Base-by-base conservation (phyloP, 257 asterid genomes). In the Misopates orontium region DNA sequence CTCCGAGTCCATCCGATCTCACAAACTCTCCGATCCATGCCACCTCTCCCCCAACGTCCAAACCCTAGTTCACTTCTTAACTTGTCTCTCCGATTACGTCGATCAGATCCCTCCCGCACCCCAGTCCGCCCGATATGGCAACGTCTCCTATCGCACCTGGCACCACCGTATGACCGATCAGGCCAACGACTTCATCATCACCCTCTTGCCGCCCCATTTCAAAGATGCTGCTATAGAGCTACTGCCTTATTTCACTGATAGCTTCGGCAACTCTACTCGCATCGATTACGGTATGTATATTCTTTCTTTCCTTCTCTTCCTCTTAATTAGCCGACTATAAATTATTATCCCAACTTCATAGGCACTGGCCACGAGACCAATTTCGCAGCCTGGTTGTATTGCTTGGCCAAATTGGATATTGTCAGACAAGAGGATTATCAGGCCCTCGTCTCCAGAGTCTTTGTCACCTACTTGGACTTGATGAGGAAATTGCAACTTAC, bases 291-390 rank as follows among this genome's bases (percentile, higher is more conserved):
- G 96, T 90, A 80, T n/a, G n/a, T n/a, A n/a, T n/a, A n/a, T n/a
- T n/a, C n/a, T n/a, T n/a, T n/a, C n/a, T n/a, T n/a, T n/a, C n/a
- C n/a, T n/a, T n/a, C n/a, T n/a, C n/a, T n/a, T n/a, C n/a, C n/a
- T n/a, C n/a, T n/a, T n/a, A n/a, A n/a, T n/a, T n/a, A n/a, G n/a
- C n/a, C n/a, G n/a, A n/a, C n/a, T n/a, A n/a, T n/a, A n/a, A n/a
- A n/a, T n/a, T n/a, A n/a, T n/a, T n/a, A n/a, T n/a, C n/a, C n/a
- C n/a, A n/a, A n/a, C n/a, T n/a, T n/a, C 21, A 58, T 53, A 92
- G 97, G 98, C 42, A 92, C 97, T 25, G 97, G 98, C 12, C 97
- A 89, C 32, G 98, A 89, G 82, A 92, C 98, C 28, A 92, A 92
- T 76, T 92, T 87, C 56, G 88, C 93, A 9, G 95, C 97, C 16